Evolutionary conservation across 805 yeast species (phyloP), one percentile per base, ranked within the genome.

Genomic region (Candida ficus): DNA sequence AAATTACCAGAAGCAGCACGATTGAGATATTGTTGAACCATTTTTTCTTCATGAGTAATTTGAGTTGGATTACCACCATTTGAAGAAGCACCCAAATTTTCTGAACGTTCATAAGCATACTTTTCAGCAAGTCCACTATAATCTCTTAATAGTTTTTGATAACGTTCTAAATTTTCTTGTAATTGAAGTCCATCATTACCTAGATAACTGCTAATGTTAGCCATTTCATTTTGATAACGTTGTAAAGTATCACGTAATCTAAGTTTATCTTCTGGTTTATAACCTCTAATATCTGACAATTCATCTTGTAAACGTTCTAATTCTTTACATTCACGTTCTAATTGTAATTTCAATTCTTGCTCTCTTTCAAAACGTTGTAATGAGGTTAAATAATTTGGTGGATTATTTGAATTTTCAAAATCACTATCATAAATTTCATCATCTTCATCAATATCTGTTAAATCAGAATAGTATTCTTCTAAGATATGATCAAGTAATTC

Each of bases 31-130:
- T 39, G 41, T 19, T 47, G 53, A 1, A 43, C 45, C 22, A 30
- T 18, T 20, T 19, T 26, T 3, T 56, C 61, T 11, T 54, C 60
- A 14, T 59, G 61, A 7, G 52, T 58, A 12, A 54, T n/a, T n/a
- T n/a, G n/a, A n/a, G n/a, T 33, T 59, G 62, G 35, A 58, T 63
- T 9, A 35, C 37, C 13, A 29, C 28, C n/a, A n/a, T n/a, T n/a
- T n/a, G n/a, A n/a, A n/a, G n/a, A n/a, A n/a, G n/a, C n/a, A n/a
- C n/a, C n/a, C n/a, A n/a, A n/a, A n/a, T n/a, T n/a, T n/a, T n/a
- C n/a, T n/a, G n/a, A n/a, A n/a, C n/a, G n/a, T 4, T 35, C 39
- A 28, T 32, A 12, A 13, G 14, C 8, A 26, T 12, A 8, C 7
- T 26, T 10, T 13, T 26, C 29, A 7, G 14, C 12, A 11, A 21